Base-by-base conservation (phyloP, 2,329 filamentous ascomycete species). In the Ophiostoma triangulosporum region DNA sequence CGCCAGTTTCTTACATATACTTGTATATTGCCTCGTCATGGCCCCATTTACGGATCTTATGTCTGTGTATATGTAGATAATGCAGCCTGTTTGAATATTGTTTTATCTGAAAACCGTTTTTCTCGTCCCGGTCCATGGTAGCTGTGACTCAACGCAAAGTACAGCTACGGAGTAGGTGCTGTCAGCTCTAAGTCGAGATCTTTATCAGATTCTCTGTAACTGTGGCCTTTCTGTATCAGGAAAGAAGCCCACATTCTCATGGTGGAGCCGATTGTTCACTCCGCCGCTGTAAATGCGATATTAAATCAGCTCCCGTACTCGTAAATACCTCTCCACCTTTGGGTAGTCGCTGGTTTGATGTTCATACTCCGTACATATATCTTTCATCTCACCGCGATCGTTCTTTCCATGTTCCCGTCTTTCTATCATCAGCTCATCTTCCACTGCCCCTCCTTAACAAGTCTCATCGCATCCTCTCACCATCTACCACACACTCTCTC, bases 211-310 rank as follows among this genome's bases (percentile, higher is more conserved):
- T 54, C 17, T 35, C 17, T 26, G 17, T n/a, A 36, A 26, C 35
- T 9, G 6, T 24, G 27, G 15, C n/a, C 36, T 17, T 27, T 22
- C 46, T 48, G 12, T 29, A 50, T n/a, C 20, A n/a, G 35, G 45
- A 43, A 51, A 17, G 49, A 48, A 35, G 26, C 24, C 24, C 50
- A 33, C 31, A 33, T 24, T 40, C 17, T 27, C 29, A 20, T 24
- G 29, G 38, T 53, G 50, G 49, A 33, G 50, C 45, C 24, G 49
- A 6, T 38, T 26, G 33, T 43, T 43, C 38, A 43, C 20, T 43
- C 38, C 38, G 38, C 38, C 20, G 24, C 36, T 46, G 50, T 55
- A 29, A 46, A 33, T 46, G 50, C 52, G 26, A 50, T 43, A n/a
- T n/a, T n/a, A 55, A 48, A 49, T 40, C 20, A 36, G 35, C 29